phyloP scores from a whole-genome alignment of 139 green algal genomes.

The Chara braunii region DNA sequence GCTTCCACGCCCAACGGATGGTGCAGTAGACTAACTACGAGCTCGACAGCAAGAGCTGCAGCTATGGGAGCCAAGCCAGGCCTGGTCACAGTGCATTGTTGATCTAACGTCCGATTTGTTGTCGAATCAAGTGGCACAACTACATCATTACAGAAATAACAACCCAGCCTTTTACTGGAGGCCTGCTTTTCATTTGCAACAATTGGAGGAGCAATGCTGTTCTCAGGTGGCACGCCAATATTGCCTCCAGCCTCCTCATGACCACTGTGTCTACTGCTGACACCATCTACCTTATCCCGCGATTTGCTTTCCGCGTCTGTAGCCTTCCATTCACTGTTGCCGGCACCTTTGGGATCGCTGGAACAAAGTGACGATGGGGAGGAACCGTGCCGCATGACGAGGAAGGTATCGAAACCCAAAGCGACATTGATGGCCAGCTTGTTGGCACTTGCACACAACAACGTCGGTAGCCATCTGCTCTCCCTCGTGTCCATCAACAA shows the following conservation, averaged over 20 bases:
- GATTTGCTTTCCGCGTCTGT: too few species aligned
- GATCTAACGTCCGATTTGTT: constrained; percentile 74
- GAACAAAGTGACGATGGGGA: too few species aligned
- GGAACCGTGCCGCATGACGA: constrained; percentile 70
- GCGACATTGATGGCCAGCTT: constrained; percentile 77
- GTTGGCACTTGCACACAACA: constrained; percentile 60
- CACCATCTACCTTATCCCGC: too few species aligned
- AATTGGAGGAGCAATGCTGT: too few species aligned
- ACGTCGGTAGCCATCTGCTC: constrained; percentile 80
- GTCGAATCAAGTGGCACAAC: constrained; percentile 85
- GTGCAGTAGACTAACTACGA: constrained; percentile 70
- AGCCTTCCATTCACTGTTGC: too few species aligned
- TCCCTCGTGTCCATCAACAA: constrained; percentile 94
- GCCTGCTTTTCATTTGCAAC: too few species aligned
- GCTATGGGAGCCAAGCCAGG: constrained; percentile 83
- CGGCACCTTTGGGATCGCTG: too few species aligned
- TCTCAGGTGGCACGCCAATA: too few species aligned
- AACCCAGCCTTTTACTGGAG: constrained; percentile 62
- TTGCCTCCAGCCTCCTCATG: too few species aligned
- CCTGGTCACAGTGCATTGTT: constrained; percentile 92
- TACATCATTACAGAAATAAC: constrained; percentile 99
- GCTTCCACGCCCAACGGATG: constrained; percentile 50
- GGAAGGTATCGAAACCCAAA: constrained; percentile 83
- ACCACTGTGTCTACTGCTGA: too few species aligned
- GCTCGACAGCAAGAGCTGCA: constrained; percentile 77